phyloP scores from a whole-genome alignment of 108 stramenopile species.

The Nannochloropsis salina region DNA sequence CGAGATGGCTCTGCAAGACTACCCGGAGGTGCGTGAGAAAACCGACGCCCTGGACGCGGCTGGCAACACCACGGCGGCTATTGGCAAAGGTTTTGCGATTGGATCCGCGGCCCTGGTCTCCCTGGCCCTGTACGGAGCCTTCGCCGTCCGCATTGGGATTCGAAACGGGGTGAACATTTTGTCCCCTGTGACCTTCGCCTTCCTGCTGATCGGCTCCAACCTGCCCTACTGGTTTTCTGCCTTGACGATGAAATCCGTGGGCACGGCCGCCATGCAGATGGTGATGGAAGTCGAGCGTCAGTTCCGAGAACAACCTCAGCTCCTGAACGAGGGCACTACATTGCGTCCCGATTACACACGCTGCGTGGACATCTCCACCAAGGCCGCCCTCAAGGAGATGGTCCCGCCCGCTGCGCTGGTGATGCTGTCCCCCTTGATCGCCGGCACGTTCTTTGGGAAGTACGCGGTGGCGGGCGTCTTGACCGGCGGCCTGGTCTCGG shows the following conservation, averaged over 20 bases:
- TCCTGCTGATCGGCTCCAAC: conserved; percentile 93
- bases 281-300: conserved; percentile 95
- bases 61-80: conserved; percentile 98
- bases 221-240: conserved; percentile 97
- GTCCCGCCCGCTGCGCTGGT: conserved; percentile 90
- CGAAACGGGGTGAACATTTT: conserved; percentile 82
- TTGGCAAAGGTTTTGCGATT: conserved; percentile 98
- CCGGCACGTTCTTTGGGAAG: conserved; percentile 92
- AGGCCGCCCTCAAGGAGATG: conserved; percentile 90
- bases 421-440: conserved; percentile 90
- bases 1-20: conserved; percentile 93
- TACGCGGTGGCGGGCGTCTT: conserved; percentile 89
- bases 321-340: conserved; percentile 44
- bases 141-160: conserved; percentile 84
- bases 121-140: conserved; percentile 91
- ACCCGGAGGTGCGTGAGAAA: conserved; percentile 75
- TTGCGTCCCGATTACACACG: conserved; percentile 52
- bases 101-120: conserved; percentile 98
- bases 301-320: conserved; percentile 70
- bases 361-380: conserved; percentile 93
- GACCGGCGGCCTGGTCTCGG: conserved; percentile 79
- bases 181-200: conserved; percentile 86
- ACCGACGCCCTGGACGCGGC: conserved; percentile 97
- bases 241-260: conserved; percentile 98
- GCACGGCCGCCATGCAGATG: conserved; percentile 93